Base-by-base conservation (phyloP, 176 grass and related monocot species). In the Musa itinerans region DNA sequence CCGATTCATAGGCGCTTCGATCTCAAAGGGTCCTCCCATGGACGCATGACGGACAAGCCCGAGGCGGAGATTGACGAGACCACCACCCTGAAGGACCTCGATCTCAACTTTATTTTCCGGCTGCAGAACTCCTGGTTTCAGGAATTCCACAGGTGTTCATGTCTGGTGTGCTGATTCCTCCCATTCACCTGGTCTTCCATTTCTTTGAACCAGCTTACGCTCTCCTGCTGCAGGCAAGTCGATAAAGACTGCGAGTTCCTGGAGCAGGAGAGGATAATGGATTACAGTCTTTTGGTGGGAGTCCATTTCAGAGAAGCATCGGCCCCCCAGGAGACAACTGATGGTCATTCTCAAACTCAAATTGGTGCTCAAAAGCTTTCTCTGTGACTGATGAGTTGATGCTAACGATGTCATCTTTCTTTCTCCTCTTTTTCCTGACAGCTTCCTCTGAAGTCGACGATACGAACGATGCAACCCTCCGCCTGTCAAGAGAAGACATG, bases 181-280 rank as follows among this genome's bases (percentile, higher is more conserved):
- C 20, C 11, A 21, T 20, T 2, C 7, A 23, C 3, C 56, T 59
- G 11, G 43, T n/a, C 22, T 54, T 11, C 43, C 19, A 19, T 49
- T 20, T 11, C 61, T 52, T 50, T 29, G 48, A 50, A 10, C 29
- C 2, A 25, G 8, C 2, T 22, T 52, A 26, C 1, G 23, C 11
- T 78, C 24, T 77, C 12, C 24, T 75, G 75, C 69, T 21, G 34
- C 62, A 96, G 92, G 73, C 92, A 96, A 92, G 89, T 96, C 29
- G 92, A 92, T 54, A 85, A 75, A 86, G 89, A 96, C 83, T 92
- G 89, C 50, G 89, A 92, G 63, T 67, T 96, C 61, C 78, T 96
- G 58, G 92, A 96, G 83, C 89, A 96, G 66, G 92, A 96, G 67
- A 91, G 92, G 78, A 96, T 96, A 48, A 96, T 92, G 92, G 92